Evolutionary conservation across 2,329 filamentous ascomycete genomes (phyloP), one percentile per base, ranked within the genome.

Genomic region (Fonsecaea erecta): DNA sequence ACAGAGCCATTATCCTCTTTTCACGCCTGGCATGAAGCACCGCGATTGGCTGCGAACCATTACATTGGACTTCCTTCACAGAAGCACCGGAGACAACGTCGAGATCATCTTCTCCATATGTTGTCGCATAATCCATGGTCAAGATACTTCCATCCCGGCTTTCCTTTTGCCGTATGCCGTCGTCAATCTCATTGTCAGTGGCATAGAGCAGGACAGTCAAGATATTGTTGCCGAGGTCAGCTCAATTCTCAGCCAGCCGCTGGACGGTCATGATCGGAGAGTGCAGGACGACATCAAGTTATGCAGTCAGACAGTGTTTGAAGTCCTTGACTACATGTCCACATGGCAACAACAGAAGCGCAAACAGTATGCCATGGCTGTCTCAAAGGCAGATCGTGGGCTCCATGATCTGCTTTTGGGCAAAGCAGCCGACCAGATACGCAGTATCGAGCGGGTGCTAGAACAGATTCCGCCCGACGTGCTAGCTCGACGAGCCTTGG

Each of bases 241-340:
- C 63, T 84, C 81, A 2, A 88, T 99, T 34, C 79, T 99, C n/a
- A 79, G 87, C 58, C 83, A 91, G 69, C 83, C 84, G 43, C 79
- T 86, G n/a, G 77, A 79, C 24, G 78, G 81, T 28, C 86, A 89
- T 68, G 65, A 69, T 24, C 57, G 60, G n/a, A 77, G 83, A 35
- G 85, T 90, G 70, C 85, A 85, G 56, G 91, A 97, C 70, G 89
- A 92, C 57, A 85, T 92, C 73, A 91, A 94, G 73, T 83, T 91
- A 59, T 97, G 91, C 75, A 97, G 92, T 73, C 93, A 98, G 90
- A 92, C 90, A 63, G 89, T 97, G 1, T 99, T 99, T 75, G 87
- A 90, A 53, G 86, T 96, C 3, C 83, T 99, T 0, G 96, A 99
- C 76, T 98, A 99, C 75, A 86, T 94, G 66, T 93, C 92, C 74